Conservation (phyloP, 2,329 filamentous ascomycete species). For the Lasiodiplodia theobromae region DNA sequence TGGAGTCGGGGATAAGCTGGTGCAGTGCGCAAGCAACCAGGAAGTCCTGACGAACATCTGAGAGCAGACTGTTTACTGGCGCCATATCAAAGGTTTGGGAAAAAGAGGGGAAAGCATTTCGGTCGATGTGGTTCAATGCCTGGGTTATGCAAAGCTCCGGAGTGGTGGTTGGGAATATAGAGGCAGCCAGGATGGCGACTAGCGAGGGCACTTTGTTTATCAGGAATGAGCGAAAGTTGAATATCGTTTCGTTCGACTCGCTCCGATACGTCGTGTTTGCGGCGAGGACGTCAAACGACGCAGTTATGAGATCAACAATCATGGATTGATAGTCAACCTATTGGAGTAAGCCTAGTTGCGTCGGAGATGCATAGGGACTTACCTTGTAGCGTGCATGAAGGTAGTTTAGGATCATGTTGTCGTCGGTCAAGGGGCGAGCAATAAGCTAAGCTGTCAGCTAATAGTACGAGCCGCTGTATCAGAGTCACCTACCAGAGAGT, state of each 20-base stretch:
- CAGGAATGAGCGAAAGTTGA: constrained; percentile 84
- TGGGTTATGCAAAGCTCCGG: constrained; percentile 71
- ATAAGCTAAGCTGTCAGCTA: constrained; percentile 68
- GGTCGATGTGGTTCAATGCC: constrained; percentile 68
- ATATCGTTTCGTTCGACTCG: constrained; percentile 66
- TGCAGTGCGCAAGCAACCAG: constrained; percentile 90
- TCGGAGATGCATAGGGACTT: constrained; percentile 36
- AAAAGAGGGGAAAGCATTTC: constrained; percentile 68
- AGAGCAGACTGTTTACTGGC: constrained; percentile 63
- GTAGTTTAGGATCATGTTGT: constrained; percentile 78
- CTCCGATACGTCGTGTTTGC: constrained; percentile 67
- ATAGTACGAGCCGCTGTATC: neutral
- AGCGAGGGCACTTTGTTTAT: constrained; percentile 74
- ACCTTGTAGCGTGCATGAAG: constrained; percentile 85
- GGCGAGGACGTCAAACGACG: constrained; percentile 87
- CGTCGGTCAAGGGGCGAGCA: constrained; percentile 83
- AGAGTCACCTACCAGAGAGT: constrained; percentile 69
- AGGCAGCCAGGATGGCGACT: constrained; percentile 63
- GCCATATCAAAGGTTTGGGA: constrained; percentile 67
- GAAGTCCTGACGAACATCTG: constrained; percentile 79
- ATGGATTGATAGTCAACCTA: constrained; percentile 79
- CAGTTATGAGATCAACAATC: constrained; percentile 82
- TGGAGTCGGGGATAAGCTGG: constrained; percentile 77
- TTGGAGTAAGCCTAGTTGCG: constrained; percentile 38
- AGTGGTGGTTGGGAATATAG: constrained; percentile 65